Evolutionary conservation across 2,329 filamentous ascomycete species (phyloP).

Genomic region (Ceratocystis harringtonii): DNA sequence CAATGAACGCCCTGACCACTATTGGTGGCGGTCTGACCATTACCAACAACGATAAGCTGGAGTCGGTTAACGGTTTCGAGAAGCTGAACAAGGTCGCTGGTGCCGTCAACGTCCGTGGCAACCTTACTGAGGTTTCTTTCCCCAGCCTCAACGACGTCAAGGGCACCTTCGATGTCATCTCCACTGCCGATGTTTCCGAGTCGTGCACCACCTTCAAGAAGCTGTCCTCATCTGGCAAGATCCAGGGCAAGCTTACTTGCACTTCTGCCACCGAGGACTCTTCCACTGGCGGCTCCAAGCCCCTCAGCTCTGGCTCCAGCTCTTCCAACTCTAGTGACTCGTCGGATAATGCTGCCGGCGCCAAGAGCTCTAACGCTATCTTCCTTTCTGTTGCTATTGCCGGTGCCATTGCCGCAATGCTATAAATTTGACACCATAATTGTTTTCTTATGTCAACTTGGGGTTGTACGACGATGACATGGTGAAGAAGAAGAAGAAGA

Average conservation of each 20-base stretch:
- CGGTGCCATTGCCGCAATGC: constrained; percentile 35
- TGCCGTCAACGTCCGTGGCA: constrained; percentile 72
- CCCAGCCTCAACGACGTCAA: constrained; percentile 51
- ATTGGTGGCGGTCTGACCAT: constrained; percentile 71
- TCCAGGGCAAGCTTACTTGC: constrained; percentile 38
- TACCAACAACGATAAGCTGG: constrained; percentile 73
- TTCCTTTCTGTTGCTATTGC: constrained; percentile 34
- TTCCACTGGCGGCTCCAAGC: constrained; percentile 31
- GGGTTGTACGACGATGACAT: neutral
- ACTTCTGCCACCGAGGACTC: constrained; percentile 34
- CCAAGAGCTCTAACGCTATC: constrained; percentile 31
- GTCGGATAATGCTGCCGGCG: constrained; percentile 28
- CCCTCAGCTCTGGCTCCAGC: constrained; percentile 20
- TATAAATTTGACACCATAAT: constrained; percentile 28
- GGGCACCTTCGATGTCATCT: constrained; percentile 56
- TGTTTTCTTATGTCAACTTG: neutral
- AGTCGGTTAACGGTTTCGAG: constrained; percentile 50
- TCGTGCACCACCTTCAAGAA: constrained; percentile 42
- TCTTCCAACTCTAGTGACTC: constrained; percentile 22
- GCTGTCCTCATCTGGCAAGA: constrained; percentile 26
- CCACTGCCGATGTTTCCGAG: constrained; percentile 43
- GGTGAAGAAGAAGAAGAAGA: neutral
- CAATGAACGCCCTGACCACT: constrained; percentile 50
- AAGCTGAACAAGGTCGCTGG: constrained; percentile 55
- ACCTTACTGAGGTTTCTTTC: constrained; percentile 62